These are phyloP conservation scores for Ziziphus jujuba DNA, from an alignment of 306 rosid genomes.

Conservation along the genomic window DNA sequence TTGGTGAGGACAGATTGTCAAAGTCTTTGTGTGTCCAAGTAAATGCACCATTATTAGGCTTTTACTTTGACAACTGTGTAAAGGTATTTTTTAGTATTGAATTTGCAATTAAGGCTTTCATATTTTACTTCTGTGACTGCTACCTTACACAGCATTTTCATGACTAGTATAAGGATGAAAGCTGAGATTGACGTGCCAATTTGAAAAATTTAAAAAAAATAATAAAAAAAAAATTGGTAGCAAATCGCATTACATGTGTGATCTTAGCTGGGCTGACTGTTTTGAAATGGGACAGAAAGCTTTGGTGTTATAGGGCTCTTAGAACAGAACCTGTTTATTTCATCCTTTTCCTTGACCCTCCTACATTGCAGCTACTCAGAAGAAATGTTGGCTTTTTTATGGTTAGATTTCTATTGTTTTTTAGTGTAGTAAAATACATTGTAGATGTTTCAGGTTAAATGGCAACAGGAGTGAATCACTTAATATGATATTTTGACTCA, in stretches of 20 bases:
- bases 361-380: background rate
- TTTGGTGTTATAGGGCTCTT: background rate
- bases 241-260: background rate
- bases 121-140: background rate
- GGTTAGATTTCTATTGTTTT: no score
- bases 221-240: background rate
- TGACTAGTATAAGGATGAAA: background rate
- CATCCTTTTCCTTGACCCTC: background rate
- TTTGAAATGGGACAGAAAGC: background rate
- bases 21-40: background rate
- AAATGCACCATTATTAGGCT: background rate
- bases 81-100: background rate
- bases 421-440: no score
- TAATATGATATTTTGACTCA: background rate
- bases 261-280: background rate
- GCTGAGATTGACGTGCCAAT: background rate
- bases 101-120: slow-evolving; percentile 4
- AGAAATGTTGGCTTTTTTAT: background rate
- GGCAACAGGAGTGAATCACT: no score
- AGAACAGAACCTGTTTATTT: background rate
- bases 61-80: background rate
- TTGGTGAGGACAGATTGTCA: background rate
- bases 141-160: background rate
- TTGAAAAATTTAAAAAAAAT: no score
- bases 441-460: no score